These are phyloP conservation scores for Prunus padus DNA, from an alignment of 306 rosid genomes.

Conservation along the genomic window DNA sequence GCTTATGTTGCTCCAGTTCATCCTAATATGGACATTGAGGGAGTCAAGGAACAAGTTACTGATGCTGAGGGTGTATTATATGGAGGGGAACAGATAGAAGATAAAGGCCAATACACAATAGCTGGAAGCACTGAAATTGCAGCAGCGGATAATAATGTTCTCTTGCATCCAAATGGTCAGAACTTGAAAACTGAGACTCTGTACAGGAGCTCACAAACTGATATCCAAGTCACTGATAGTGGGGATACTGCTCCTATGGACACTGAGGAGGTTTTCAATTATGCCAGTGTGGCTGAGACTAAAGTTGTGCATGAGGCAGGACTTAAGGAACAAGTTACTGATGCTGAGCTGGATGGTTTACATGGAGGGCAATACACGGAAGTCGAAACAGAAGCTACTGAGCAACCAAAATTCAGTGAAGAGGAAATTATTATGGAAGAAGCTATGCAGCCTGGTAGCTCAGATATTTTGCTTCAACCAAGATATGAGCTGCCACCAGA, in stretches of 20 bases:
- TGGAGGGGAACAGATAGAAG: constrained; percentile 17
- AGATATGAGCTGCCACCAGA: constrained; percentile 57
- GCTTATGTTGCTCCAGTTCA: constrained; percentile 22
- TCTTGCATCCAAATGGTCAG: too few species aligned
- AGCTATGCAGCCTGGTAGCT: constrained; percentile 31
- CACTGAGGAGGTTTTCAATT: constrained; percentile 32
- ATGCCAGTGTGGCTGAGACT: constrained; percentile 29
- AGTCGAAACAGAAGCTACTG: constrained; percentile 36
- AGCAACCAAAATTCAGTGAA: constrained; percentile 25
- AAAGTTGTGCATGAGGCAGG: constrained; percentile 24
- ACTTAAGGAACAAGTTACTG: constrained; percentile 33
- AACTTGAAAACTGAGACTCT: not conserved
- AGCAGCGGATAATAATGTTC: too few species aligned
- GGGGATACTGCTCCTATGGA: constrained; percentile 20
- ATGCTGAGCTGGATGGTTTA: constrained; percentile 39
- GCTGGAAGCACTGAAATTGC: too few species aligned
- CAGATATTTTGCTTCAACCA: constrained; percentile 34
- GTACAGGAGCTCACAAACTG: constrained; percentile 7
- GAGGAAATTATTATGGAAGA: constrained; percentile 31
- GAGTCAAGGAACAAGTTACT: constrained; percentile 19
- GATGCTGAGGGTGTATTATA: constrained; percentile 16
- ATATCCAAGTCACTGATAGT: constrained; percentile 17
- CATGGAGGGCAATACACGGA: constrained; percentile 51
- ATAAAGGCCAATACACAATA: constrained; percentile 5
- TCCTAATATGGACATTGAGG: constrained; percentile 25